Percentiles rank a stretch among this genome's conserved stretches.
Conservation (phyloP, 2,329 filamentous ascomycete genomes). For the Metarhizium anisopliae region DNA sequence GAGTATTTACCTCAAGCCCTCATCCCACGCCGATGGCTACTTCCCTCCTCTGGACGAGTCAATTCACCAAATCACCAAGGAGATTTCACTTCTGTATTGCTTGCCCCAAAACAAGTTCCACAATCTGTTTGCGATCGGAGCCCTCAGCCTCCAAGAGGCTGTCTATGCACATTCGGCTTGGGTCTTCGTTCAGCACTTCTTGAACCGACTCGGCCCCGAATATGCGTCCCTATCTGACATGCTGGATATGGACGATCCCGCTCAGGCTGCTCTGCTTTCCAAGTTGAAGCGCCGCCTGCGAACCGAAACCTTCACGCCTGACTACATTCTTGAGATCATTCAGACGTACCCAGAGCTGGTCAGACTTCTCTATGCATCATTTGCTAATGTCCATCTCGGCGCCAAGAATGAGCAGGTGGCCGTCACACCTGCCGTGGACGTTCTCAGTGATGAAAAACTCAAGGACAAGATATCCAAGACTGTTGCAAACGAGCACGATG, state of each 20-base stretch:
- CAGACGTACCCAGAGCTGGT: slow-evolving; percentile 81
- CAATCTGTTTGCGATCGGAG: slow-evolving; percentile 73
- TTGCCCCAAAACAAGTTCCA: slow-evolving; percentile 97
- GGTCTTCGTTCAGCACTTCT: slow-evolving; percentile 96
- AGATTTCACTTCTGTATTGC: slow-evolving; percentile 93
- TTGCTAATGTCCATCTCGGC: slow-evolving; percentile 74
- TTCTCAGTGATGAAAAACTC: slow-evolving; percentile 66
- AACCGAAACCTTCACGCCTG: slow-evolving; percentile 93
- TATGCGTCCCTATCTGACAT: slow-evolving; percentile 80
- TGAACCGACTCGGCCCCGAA: slow-evolving; percentile 88
- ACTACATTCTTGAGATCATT: slow-evolving; percentile 98
- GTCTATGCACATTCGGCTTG: slow-evolving; percentile 96
- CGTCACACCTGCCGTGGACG: slow-evolving; percentile 50
- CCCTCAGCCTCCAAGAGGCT: slow-evolving; percentile 88
- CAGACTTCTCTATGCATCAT: slow-evolving; percentile 79
- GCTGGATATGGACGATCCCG: slow-evolving; percentile 70
- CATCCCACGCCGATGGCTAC: slow-evolving; percentile 46
- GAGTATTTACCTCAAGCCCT: slow-evolving; percentile 83
- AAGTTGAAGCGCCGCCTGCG: slow-evolving; percentile 94
- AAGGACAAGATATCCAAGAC: slow-evolving; percentile 70
- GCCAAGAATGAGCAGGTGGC: slow-evolving; percentile 43
- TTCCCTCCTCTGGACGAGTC: slow-evolving; percentile 82
- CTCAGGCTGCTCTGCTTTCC: slow-evolving; percentile 76
- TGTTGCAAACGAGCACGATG: slow-evolving; percentile 88
- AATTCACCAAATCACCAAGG: slow-evolving; percentile 98